These are phyloP conservation scores for Fusarium nygamai DNA, from an alignment of 2,329 filamentous ascomycete species.

Conservation along the genomic window DNA sequence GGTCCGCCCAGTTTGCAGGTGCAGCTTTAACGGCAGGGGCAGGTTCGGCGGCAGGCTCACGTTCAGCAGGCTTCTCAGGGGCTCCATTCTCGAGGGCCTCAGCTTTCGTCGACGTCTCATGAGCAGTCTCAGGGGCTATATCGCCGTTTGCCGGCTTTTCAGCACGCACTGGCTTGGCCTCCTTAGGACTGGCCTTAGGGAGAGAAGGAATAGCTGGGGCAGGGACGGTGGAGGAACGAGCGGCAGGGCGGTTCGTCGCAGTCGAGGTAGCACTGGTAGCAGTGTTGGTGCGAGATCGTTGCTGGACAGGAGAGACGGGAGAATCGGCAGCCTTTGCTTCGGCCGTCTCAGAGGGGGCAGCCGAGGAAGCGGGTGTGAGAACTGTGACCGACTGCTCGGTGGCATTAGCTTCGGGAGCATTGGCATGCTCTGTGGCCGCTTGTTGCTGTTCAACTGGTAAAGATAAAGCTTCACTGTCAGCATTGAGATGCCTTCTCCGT, in stretches of 20 bases:
- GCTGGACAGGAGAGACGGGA: conserved; percentile 45
- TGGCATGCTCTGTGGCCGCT: conserved; percentile 41
- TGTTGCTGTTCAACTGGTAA: conserved; percentile 55
- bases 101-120: conserved; percentile 10
- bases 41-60: conserved; percentile 25
- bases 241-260: conserved; percentile 41
- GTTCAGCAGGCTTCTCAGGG: conserved; percentile 41
- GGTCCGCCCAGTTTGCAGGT: conserved; percentile 54
- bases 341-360: conserved; percentile 28
- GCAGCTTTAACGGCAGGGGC: conserved; percentile 44
- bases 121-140: conserved; percentile 18
- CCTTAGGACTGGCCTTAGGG: conserved; percentile 52
- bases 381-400: conserved; percentile 22
- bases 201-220: conserved; percentile 59
- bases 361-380: conserved; percentile 30
- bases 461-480: conserved; percentile 53
- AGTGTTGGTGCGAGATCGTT: conserved; percentile 41
- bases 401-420: conserved; percentile 28
- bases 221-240: conserved; percentile 51
- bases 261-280: conserved; percentile 35
- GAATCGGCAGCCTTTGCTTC: conserved; percentile 47
- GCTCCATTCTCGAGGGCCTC: conserved; percentile 33
- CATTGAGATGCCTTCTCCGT: conserved; percentile 54
- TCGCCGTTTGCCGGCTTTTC: conserved; percentile 41
- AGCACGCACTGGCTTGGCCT: conserved; percentile 40